Evolutionary conservation across 1,284 basidiomycete genomes (phyloP).

Genomic region (Psilocybe mexicana): DNA sequence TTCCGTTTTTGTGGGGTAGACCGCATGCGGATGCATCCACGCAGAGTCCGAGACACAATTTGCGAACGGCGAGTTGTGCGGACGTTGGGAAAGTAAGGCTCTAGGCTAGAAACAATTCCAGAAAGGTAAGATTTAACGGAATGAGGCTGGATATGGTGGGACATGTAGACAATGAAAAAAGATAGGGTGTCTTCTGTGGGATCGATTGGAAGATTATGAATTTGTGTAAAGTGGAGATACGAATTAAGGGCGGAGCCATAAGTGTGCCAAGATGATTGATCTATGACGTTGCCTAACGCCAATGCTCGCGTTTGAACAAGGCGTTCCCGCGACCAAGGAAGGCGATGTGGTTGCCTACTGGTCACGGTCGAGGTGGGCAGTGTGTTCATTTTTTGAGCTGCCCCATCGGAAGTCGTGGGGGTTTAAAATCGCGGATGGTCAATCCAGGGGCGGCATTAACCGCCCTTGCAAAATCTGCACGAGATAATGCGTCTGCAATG

Average conservation of each 20-base stretch:
- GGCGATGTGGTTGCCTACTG: conserved; percentile 22
- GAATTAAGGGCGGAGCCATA: conserved; percentile 40
- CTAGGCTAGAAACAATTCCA: conserved; percentile 39
- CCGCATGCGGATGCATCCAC: conserved; percentile 26
- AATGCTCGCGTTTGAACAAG: conserved; percentile 30
- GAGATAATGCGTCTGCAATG: conserved; percentile 29
- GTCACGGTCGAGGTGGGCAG: conserved; percentile 7
- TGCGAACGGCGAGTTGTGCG: conserved; percentile 19
- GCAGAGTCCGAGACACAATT: conserved; percentile 34
- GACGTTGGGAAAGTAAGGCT: conserved; percentile 30
- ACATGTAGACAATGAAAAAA: conserved; percentile 41
- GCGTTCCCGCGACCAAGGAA: conserved; percentile 33
- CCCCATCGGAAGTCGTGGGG: conserved; percentile 28
- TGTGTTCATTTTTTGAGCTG: conserved; percentile 28
- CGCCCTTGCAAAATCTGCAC: conserved; percentile 15
- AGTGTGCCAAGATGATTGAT: conserved; percentile 23
- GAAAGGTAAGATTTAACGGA: conserved; percentile 43
- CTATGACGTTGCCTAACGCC: conserved; percentile 23
- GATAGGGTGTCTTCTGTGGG: conserved; percentile 34
- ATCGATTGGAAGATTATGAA: conserved; percentile 31
- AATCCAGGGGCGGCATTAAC: conserved; percentile 16
- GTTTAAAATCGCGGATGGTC: conserved; percentile 24
- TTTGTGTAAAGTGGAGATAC: conserved; percentile 37
- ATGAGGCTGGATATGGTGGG: conserved; percentile 33
- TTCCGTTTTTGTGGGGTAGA: conserved; percentile 25